A percentile compares a stretch with the other conserved stretches of the same genome.
phyloP scores from a whole-genome alignment of 2,329 filamentous ascomycete species.

The Pestalotiopsis sp. region DNA sequence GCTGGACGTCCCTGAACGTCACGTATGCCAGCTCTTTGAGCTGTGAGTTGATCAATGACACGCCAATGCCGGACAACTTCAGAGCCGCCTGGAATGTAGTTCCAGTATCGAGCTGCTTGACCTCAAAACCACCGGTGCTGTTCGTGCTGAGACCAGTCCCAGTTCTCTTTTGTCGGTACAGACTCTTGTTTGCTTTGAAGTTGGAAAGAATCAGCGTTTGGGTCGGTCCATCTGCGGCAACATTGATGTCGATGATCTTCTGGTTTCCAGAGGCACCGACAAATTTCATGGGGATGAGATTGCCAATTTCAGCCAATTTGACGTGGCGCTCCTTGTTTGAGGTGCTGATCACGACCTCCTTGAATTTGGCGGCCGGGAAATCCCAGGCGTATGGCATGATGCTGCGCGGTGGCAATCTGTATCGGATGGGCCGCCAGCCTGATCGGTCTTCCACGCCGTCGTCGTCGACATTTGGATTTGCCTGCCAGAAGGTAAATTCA shows the following conservation, averaged over 20 bases:
- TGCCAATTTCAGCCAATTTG: conserved; percentile 95
- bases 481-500: conserved; percentile 96
- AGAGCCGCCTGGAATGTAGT: conserved; percentile 89
- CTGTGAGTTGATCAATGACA: conserved; percentile 92
- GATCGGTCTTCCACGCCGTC: conserved; percentile 83
- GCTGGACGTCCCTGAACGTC: conserved; percentile 86
- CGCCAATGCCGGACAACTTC: conserved; percentile 84
- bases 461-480: conserved; percentile 89
- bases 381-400: conserved; percentile 99
- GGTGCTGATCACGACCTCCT: conserved; percentile 83
- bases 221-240: conserved; percentile 91
- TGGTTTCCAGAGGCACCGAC: conserved; percentile 67
- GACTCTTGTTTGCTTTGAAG: conserved; percentile 88
- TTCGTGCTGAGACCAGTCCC: conserved; percentile 55
- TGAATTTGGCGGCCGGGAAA: conserved; percentile 95
- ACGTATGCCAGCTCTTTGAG: conserved; percentile 91
- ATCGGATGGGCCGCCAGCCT: conserved; percentile 90
- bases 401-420: conserved; percentile 87
- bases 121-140: conserved; percentile 77
- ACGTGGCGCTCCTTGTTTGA: conserved; percentile 85
- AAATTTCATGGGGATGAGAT: conserved; percentile 92
- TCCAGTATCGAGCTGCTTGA: conserved; percentile 87
- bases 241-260: conserved; percentile 96
- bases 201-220: conserved; percentile 94
- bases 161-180: conserved; percentile 68